Evolutionary conservation across 768 basidiomycete genomes (phyloP).

Genomic region (Hydnum rufescens): DNA sequence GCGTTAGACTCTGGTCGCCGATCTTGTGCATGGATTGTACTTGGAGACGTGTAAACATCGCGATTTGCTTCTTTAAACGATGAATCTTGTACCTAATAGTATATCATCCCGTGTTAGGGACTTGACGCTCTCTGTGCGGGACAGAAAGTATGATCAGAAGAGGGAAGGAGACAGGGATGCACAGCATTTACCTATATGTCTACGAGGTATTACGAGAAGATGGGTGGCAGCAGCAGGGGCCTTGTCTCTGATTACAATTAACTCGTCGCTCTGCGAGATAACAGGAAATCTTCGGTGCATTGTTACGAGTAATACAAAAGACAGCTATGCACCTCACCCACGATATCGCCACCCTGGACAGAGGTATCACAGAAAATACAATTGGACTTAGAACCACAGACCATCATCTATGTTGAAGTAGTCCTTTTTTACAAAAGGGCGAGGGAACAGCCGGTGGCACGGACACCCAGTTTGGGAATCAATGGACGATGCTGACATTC

Average conservation of each 20-base stretch:
- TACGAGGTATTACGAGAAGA: conserved; percentile 20
- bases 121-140: conserved; percentile 32
- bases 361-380: conserved; percentile 1
- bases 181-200: conserved; percentile 19
- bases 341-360: neutral
- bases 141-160: conserved; percentile 4
- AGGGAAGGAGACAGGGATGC: neutral
- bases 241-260: conserved; percentile 20
- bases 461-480: no score
- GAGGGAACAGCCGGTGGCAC: no score
- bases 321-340: neutral
- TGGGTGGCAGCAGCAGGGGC: conserved; percentile 21
- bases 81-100: conserved; percentile 27
- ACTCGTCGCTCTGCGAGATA: conserved; percentile 17
- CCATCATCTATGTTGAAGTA: no score
- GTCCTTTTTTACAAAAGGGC: no score
- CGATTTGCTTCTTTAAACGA: conserved; percentile 2
- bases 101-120: conserved; percentile 27
- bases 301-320: neutral
- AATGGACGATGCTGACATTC: no score
- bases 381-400: neutral
- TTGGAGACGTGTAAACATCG: conserved; percentile 17
- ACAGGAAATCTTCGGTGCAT: no score
- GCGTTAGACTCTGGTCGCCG: conserved; percentile 34
- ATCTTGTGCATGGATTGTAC: conserved; percentile 30